Evolutionary conservation across 1,139 yeast genomes (phyloP).

Genomic region (Debaryomyces coudertii): DNA sequence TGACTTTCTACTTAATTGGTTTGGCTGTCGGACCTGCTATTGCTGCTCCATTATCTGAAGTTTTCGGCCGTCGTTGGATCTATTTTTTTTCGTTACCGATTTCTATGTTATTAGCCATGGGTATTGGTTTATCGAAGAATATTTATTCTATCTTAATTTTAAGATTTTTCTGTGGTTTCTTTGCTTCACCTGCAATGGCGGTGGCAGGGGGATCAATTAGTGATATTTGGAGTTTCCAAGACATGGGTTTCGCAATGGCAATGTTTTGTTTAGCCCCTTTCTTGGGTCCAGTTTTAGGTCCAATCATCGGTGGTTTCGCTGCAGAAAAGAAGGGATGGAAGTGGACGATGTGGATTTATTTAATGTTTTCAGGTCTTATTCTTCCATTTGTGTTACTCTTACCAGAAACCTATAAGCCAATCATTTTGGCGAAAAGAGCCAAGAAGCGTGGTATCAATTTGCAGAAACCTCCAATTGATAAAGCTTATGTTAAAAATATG

Average conservation of each 20-base stretch:
- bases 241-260: conserved; percentile 70
- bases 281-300: conserved; percentile 83
- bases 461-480: conserved; percentile 30
- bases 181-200: conserved; percentile 84
- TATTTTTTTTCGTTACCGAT: conserved; percentile 63
- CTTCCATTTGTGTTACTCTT: conserved; percentile 57
- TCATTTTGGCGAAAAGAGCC: conserved; percentile 60
- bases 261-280: conserved; percentile 71
- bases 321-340: conserved; percentile 70
- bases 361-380: conserved; percentile 71
- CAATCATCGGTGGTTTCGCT: conserved; percentile 80
- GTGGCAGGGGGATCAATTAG: conserved; percentile 86
- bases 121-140: conserved; percentile 66
- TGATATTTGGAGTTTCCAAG: conserved; percentile 71
- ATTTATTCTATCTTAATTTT: conserved; percentile 64
- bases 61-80: conserved; percentile 70
- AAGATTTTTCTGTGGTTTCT: conserved; percentile 77
- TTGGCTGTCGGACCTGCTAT: conserved; percentile 72
- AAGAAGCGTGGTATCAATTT: conserved; percentile 57
- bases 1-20: conserved; percentile 71
- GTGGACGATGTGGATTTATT: conserved; percentile 77
- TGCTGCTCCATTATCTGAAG: conserved; percentile 78
- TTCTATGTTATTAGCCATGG: conserved; percentile 76
- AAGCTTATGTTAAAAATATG: conserved; percentile 25
- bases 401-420: conserved; percentile 75